Conservation (phyloP, 2,329 filamentous ascomycete species). For the Decorospora gaudefroyi region DNA sequence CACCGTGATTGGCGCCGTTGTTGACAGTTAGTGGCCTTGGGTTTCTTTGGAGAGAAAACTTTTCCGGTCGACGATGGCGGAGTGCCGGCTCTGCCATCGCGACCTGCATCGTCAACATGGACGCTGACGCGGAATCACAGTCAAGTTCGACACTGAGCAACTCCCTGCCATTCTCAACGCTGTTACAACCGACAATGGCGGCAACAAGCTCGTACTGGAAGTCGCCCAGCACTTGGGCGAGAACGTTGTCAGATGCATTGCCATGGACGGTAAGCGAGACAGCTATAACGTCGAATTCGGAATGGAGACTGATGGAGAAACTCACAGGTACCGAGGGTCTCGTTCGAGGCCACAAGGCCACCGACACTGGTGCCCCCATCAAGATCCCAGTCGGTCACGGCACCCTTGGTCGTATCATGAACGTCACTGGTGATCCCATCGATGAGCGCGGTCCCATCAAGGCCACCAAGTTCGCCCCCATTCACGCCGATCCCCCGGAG, state of each 20-base stretch:
- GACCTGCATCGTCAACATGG: conserved; percentile 33
- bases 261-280: conserved; percentile 99
- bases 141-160: conserved; percentile 95
- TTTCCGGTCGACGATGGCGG: conserved; percentile 30
- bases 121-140: conserved; percentile 58
- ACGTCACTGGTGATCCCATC: conserved; percentile 99
- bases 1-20: conserved; percentile 95
- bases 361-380: conserved; percentile 93
- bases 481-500: conserved; percentile 89
- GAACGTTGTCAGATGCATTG: conserved; percentile 99
- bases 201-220: conserved; percentile 93
- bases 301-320: conserved; percentile 30
- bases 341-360: conserved; percentile 82
- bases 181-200: conserved; percentile 86
- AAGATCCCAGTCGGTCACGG: conserved; percentile 91
- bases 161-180: conserved; percentile 98
- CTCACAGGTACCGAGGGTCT: conserved; percentile 94
- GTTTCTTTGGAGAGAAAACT: conserved; percentile 45
- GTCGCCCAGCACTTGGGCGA: conserved; percentile 99
- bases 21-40: conserved; percentile 70
- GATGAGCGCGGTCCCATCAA: conserved; percentile 99
- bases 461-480: conserved; percentile 81
- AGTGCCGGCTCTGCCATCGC: conserved; percentile 31
- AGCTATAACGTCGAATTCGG: too few relatives aligned
- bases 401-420: conserved; percentile 98